Percentiles rank a stretch among this genome's conserved stretches.
These are phyloP conservation scores for Cinnamomum chago DNA, from an alignment of 164 flowering plant species.

Conservation along the genomic window DNA sequence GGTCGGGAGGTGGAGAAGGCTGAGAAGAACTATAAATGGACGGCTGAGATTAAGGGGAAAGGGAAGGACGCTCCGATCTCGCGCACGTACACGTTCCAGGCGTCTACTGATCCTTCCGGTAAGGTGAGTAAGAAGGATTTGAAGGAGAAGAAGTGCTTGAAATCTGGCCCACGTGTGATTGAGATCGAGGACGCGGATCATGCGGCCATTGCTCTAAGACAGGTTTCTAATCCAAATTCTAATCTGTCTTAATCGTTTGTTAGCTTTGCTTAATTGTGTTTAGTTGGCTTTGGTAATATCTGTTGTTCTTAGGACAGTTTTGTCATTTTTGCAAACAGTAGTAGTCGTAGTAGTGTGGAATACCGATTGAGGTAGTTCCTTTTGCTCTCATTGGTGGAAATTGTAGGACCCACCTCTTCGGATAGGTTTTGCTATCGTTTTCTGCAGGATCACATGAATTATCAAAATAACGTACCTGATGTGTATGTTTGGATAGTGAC, in stretches of 20 bases:
- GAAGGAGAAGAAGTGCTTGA: constrained; percentile 28
- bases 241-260: background rate
- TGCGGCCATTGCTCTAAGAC: constrained; percentile 51
- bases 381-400: too few species aligned
- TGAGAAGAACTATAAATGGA: constrained; percentile 63
- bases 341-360: too few species aligned
- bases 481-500: too few species aligned
- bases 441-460: too few species aligned
- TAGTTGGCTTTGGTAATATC: too few species aligned
- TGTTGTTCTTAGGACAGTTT: too few species aligned
- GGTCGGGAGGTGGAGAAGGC: constrained; percentile 10
- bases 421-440: too few species aligned
- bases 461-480: too few species aligned
- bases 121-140: constrained; percentile 8
- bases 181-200: constrained; percentile 73
- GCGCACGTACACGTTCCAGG: constrained; percentile 47
- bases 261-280: too few species aligned
- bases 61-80: constrained; percentile 39
- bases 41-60: constrained; percentile 48
- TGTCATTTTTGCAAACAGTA: too few species aligned
- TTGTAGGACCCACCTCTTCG: too few species aligned
- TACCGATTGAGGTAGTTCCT: too few species aligned
- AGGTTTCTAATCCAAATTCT: constrained; percentile 29
- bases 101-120: constrained; percentile 31
- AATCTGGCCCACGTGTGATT: constrained; percentile 37